Conservation (phyloP, 225 moss, liverwort and hornwort genomes). For the Anthoceros angustus region DNA sequence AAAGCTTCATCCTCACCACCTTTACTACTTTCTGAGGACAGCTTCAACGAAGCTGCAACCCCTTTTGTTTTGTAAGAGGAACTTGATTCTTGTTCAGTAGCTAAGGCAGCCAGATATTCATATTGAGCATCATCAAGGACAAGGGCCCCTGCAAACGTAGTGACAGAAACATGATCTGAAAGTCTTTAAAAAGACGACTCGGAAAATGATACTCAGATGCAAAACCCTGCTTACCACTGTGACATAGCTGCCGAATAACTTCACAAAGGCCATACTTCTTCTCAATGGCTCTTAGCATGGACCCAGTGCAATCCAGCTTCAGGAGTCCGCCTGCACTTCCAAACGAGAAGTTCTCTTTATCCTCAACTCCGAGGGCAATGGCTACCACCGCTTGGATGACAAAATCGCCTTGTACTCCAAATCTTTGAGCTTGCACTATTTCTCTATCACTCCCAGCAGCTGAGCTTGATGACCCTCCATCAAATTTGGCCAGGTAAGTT, state of each 20-base stretch:
- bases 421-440: background rate
- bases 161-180: background rate
- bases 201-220: background rate
- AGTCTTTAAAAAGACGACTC: background rate
- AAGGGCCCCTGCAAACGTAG: slow-evolving; percentile 33
- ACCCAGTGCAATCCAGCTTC: slow-evolving; percentile 26
- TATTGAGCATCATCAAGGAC: slow-evolving; percentile 69
- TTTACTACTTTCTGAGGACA: slow-evolving; percentile 10
- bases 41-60: slow-evolving; percentile 10
- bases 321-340: slow-evolving; percentile 11
- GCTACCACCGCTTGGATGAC: slow-evolving; percentile 63
- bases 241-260: slow-evolving; percentile 42
- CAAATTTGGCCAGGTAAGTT: background rate
- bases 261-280: slow-evolving; percentile 43
- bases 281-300: slow-evolving; percentile 46
- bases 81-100: slow-evolving; percentile 12
- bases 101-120: slow-evolving; percentile 56
- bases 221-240: slow-evolving; percentile 34
- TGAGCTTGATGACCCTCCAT: background rate
- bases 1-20: slow-evolving; percentile 37
- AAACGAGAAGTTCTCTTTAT: slow-evolving; percentile 16
- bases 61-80: slow-evolving; percentile 10
- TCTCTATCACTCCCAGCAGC: background rate
- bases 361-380: slow-evolving; percentile 42
- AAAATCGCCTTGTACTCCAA: slow-evolving; percentile 38